Percentiles rank a stretch among this genome's conserved stretches.
Evolutionary conservation across 2,329 filamentous ascomycete species (phyloP).

Genomic region (Epicoccum sorghinum): DNA sequence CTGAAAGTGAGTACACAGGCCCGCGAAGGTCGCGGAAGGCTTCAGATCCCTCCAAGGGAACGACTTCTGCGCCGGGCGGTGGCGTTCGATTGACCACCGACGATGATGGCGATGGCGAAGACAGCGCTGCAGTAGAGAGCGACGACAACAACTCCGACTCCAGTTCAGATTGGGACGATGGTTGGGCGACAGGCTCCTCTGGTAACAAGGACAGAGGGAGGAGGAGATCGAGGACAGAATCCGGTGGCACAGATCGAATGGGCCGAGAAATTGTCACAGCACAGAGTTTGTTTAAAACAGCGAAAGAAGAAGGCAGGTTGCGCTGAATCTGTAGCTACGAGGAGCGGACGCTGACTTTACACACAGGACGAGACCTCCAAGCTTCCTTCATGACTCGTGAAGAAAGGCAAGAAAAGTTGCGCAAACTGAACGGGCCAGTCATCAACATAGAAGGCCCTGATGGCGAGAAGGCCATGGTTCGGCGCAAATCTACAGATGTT

Average conservation of each 20-base stretch:
- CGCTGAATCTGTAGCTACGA: neutral
- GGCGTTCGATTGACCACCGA: slow-evolving; percentile 62
- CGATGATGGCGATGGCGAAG: slow-evolving; percentile 54
- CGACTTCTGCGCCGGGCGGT: slow-evolving; percentile 53
- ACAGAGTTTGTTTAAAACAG: slow-evolving; percentile 71
- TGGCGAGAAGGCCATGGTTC: slow-evolving; percentile 59
- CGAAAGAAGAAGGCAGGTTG: slow-evolving; percentile 76
- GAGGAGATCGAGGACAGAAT: slow-evolving; percentile 44
- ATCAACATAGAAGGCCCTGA: slow-evolving; percentile 69
- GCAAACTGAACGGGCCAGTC: slow-evolving; percentile 69
- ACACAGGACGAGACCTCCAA: slow-evolving; percentile 54
- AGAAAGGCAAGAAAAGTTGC: slow-evolving; percentile 15
- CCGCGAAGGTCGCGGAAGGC: slow-evolving; percentile 54
- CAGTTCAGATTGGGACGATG: slow-evolving; percentile 69
- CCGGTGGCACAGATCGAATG: slow-evolving; percentile 44
- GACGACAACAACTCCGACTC: slow-evolving; percentile 67
- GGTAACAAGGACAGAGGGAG: slow-evolving; percentile 49
- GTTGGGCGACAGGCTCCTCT: slow-evolving; percentile 41
- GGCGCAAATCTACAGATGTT: slow-evolving; percentile 56
- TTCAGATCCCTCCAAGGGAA: slow-evolving; percentile 47
- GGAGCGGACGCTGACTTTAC: slow-evolving; percentile 15
- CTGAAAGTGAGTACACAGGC: slow-evolving; percentile 8
- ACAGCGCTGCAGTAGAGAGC: slow-evolving; percentile 66
- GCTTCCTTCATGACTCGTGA: slow-evolving; percentile 63
- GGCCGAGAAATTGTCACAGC: slow-evolving; percentile 51